phyloP scores from a whole-genome alignment of 352 stramenopile genomes.

The Elongisporangium prolatum region DNA sequence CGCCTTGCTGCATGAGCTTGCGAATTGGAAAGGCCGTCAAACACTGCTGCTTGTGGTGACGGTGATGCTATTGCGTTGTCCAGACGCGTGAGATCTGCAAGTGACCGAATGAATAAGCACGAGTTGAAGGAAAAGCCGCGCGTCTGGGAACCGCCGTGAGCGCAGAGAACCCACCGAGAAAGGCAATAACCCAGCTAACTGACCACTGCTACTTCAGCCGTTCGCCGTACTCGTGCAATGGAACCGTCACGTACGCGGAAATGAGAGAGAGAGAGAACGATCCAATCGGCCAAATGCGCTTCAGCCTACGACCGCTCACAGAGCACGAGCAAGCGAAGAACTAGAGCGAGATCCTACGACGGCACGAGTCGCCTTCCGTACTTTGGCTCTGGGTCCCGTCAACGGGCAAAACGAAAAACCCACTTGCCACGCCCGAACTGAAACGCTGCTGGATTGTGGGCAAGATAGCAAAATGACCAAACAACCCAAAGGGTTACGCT shows the following conservation, averaged over 20 bases:
- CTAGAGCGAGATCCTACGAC: neutral
- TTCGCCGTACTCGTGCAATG: neutral
- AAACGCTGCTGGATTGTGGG: neutral
- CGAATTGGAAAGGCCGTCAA: neutral
- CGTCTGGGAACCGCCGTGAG: neutral
- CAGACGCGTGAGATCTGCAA: constrained; percentile 1
- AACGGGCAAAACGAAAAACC: neutral
- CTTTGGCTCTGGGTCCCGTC: neutral
- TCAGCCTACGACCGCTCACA: neutral
- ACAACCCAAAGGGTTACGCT: neutral
- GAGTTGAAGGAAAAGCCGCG: neutral
- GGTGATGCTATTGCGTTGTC: neutral
- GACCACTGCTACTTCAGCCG: neutral
- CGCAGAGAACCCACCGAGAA: neutral
- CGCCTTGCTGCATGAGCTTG: constrained; percentile 20
- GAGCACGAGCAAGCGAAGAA: neutral
- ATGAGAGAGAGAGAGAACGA: neutral
- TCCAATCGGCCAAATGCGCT: neutral
- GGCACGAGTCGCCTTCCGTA: neutral
- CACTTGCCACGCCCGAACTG: neutral
- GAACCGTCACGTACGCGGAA: neutral
- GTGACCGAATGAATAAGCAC: neutral
- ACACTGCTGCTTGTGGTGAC: neutral
- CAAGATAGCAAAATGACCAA: neutral
- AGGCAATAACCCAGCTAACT: neutral